Conservation (phyloP, 106 monocot species). For the Ottelia alismoides region DNA sequence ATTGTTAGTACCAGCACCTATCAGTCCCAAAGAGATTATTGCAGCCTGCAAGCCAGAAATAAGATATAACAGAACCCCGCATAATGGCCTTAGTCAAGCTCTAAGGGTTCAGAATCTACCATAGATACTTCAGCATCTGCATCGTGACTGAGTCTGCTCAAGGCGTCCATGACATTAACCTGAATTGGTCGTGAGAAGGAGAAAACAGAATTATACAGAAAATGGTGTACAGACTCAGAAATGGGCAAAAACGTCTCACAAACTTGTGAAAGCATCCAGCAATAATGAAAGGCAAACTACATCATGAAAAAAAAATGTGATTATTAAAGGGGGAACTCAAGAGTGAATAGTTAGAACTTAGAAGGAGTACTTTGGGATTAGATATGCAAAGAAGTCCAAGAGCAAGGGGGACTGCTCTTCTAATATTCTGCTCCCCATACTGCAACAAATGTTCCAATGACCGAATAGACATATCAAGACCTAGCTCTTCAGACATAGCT, state of each 20-base stretch:
- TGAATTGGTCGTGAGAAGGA: no score
- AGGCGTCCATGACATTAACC: slow-evolving; percentile 96
- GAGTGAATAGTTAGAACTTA: no score
- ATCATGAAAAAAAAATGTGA: not conserved
- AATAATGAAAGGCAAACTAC: not conserved
- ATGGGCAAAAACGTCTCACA: not conserved
- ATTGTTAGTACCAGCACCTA: slow-evolving; percentile 94
- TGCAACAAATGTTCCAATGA: slow-evolving; percentile 88
- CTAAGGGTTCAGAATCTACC: slow-evolving; percentile 15
- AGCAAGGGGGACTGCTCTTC: slow-evolving; percentile 83
- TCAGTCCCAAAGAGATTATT: slow-evolving; percentile 84
- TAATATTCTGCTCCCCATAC: slow-evolving; percentile 96
- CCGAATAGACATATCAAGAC: slow-evolving; percentile 84
- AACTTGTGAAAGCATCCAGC: not conserved
- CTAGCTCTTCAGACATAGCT: slow-evolving; percentile 95
- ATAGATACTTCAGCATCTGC: slow-evolving; percentile 92
- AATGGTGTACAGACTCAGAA: not conserved
- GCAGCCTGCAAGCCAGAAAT: slow-evolving; percentile 55
- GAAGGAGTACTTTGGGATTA: slow-evolving; percentile 96
- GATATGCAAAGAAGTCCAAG: slow-evolving; percentile 94
- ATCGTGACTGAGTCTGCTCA: slow-evolving; percentile 95
- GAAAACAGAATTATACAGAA: not conserved
- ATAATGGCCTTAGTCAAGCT: no score
- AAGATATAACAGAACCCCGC: no score
- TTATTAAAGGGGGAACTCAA: no score